Evolutionary conservation across 2,329 filamentous ascomycete genomes (phyloP).

Genomic region (Exophiala phaeomuriformis): DNA sequence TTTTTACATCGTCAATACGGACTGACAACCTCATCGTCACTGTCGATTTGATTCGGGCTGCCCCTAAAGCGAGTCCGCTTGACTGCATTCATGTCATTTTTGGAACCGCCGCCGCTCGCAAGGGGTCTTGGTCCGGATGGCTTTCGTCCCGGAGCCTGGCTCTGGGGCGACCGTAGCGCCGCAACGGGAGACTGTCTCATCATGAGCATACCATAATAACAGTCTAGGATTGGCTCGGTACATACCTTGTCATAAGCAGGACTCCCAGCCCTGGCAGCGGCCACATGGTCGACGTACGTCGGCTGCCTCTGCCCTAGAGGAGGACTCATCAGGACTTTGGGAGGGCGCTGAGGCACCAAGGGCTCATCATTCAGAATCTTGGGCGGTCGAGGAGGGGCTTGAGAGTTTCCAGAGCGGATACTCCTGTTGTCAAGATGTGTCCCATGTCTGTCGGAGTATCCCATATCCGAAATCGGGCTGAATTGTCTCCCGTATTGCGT

Average conservation of each 20-base stretch:
- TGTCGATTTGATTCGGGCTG: slow-evolving; percentile 37
- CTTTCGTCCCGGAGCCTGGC: slow-evolving; percentile 33
- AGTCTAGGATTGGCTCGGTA: background rate
- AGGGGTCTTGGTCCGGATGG: slow-evolving; percentile 44
- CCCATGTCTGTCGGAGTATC: slow-evolving; percentile 35
- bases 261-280: slow-evolving; percentile 31
- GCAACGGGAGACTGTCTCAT: slow-evolving; percentile 22
- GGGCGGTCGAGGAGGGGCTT: slow-evolving; percentile 44
- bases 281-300: slow-evolving; percentile 37
- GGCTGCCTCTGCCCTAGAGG: slow-evolving; percentile 32
- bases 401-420: slow-evolving; percentile 28
- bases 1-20: slow-evolving; percentile 5
- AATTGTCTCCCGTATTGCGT: slow-evolving; percentile 34
- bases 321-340: slow-evolving; percentile 31
- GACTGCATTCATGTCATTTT: slow-evolving; percentile 26
- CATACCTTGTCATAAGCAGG: slow-evolving; percentile 29
- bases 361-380: slow-evolving; percentile 53
- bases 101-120: slow-evolving; percentile 34
- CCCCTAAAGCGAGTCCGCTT: slow-evolving; percentile 36
- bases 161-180: slow-evolving; percentile 30
- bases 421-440: slow-evolving; percentile 13
- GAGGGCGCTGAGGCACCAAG: slow-evolving; percentile 47
- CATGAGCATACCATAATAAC: slow-evolving; percentile 8
- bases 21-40: slow-evolving; percentile 18
- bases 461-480: slow-evolving; percentile 42